Evolutionary conservation across 2,329 filamentous ascomycete genomes (phyloP).

Genomic region (Graphilbum ipis-grandicollis): DNA sequence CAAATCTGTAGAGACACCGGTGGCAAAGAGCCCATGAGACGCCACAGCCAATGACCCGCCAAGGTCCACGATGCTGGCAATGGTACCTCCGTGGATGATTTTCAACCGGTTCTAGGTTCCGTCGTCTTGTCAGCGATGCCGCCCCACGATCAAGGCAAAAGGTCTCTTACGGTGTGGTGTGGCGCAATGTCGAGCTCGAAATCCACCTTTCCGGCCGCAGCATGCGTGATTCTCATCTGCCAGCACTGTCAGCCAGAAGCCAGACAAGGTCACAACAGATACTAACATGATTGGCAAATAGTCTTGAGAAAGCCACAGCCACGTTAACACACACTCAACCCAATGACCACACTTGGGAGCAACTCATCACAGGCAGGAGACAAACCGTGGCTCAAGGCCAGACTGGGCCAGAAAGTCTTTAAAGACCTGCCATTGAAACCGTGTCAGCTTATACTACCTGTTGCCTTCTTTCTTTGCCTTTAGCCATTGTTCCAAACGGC

Average conservation of each 20-base stretch:
- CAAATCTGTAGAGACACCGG: constrained; percentile 47
- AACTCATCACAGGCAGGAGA: not conserved
- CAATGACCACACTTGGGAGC: too few species aligned
- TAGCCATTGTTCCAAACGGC: too few species aligned
- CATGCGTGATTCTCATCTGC: constrained; percentile 50
- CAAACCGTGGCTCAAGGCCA: constrained; percentile 73
- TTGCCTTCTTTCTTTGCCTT: too few species aligned
- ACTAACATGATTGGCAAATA: constrained; percentile 24
- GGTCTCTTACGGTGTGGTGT: constrained; percentile 47
- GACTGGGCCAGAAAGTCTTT: constrained; percentile 75
- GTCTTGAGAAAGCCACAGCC: constrained; percentile 16
- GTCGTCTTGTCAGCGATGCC: too few species aligned
- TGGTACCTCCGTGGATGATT: constrained; percentile 62
- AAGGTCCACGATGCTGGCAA: constrained; percentile 57
- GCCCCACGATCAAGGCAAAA: too few species aligned
- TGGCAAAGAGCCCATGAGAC: constrained; percentile 43
- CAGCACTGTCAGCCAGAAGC: not conserved
- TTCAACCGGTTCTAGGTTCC: constrained; percentile 51
- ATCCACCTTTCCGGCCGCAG: constrained; percentile 48
- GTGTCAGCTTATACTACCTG: too few species aligned
- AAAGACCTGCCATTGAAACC: too few species aligned
- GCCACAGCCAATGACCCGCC: constrained; percentile 49
- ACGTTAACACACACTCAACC: too few species aligned
- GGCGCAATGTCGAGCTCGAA: constrained; percentile 62
- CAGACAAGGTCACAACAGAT: not conserved